These are phyloP conservation scores for Carallia pectinifolia DNA, from an alignment of 345 rosid genomes.

Conservation along the genomic window DNA sequence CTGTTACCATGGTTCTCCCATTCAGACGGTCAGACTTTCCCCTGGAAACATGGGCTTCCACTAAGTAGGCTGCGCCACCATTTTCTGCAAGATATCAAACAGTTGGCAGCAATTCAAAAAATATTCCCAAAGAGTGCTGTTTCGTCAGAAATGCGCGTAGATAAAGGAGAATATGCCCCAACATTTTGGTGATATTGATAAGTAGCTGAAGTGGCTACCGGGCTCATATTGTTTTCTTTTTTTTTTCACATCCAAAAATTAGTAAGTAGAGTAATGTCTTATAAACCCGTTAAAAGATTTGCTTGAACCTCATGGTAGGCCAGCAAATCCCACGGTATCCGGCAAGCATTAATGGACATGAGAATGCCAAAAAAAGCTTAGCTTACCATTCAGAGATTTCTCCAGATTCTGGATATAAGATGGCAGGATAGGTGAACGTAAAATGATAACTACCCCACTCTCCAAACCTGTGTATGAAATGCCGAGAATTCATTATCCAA, in stretches of 20 bases:
- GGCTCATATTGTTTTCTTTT: too few species aligned
- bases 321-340: too few species aligned
- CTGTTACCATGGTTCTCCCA: conserved; percentile 67
- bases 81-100: conserved; percentile 44
- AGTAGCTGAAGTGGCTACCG: too few species aligned
- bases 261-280: too few species aligned
- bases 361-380: not conserved
- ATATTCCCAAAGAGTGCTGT: not conserved
- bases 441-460: conserved; percentile 52
- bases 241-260: too few species aligned
- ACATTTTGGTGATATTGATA: not conserved
- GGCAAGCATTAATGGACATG: not conserved
- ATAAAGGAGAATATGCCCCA: not conserved
- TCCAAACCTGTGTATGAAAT: conserved; percentile 44
- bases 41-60: conserved; percentile 67
- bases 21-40: conserved; percentile 54
- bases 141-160: not conserved
- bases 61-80: conserved; percentile 38
- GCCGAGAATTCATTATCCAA: not conserved
- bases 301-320: too few species aligned
- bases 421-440: conserved; percentile 46
- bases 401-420: conserved; percentile 52
- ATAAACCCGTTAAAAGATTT: too few species aligned
- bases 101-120: conserved; percentile 1
- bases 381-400: conserved; percentile 39